phyloP scores from a whole-genome alignment of 495 filamentous ascomycete species.

The Talaromyces proteolyticus region DNA sequence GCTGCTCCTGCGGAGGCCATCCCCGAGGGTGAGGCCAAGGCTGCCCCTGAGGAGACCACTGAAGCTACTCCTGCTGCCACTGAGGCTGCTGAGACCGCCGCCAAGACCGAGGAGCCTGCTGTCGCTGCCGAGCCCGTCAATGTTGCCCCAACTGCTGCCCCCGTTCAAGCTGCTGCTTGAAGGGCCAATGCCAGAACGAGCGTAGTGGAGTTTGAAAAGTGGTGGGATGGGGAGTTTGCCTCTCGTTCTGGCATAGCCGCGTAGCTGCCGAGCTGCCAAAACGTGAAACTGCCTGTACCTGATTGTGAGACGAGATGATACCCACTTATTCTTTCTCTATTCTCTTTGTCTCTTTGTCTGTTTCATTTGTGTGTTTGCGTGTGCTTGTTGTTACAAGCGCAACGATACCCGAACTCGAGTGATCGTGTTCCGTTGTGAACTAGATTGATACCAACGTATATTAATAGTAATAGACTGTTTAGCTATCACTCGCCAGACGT shows the following conservation, averaged over 20 bases:
- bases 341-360: constrained; percentile 13
- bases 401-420: constrained; percentile 28
- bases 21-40: constrained; percentile 24
- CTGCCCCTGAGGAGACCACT: too few relatives aligned
- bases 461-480: neutral
- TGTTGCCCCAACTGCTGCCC: constrained; percentile 27
- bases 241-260: constrained; percentile 15
- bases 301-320: constrained; percentile 11
- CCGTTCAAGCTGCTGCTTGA: constrained; percentile 48
- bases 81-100: constrained; percentile 29
- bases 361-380: constrained; percentile 14
- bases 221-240: constrained; percentile 31
- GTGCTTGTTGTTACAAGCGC: constrained; percentile 24
- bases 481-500: neutral
- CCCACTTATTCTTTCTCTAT: constrained; percentile 26
- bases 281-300: too few relatives aligned
- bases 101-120: constrained; percentile 14
- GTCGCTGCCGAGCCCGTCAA: constrained; percentile 21
- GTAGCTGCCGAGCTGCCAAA: neutral
- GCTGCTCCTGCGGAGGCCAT: constrained; percentile 28
- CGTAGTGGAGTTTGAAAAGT: constrained; percentile 36
- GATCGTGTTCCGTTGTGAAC: constrained; percentile 28
- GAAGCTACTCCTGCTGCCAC: constrained; percentile 17
- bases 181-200: constrained; percentile 19
- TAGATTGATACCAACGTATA: constrained; percentile 49